A percentile compares a stretch with the other conserved stretches of the same genome.
Conservation (phyloP, 768 basidiomycete species). For the Leucocoprinus sp. region DNA sequence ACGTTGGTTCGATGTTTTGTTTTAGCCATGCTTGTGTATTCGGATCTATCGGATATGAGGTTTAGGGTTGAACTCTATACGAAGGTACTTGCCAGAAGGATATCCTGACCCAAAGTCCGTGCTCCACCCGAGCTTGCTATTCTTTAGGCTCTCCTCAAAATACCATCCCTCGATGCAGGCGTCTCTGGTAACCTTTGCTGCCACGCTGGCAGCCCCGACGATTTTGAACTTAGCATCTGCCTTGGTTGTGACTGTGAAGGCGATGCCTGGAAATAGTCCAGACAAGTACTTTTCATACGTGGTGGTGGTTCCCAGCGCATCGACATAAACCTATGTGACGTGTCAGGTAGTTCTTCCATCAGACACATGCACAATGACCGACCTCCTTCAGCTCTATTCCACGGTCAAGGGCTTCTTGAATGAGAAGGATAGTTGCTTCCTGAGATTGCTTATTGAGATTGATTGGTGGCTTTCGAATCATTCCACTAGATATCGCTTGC, state of each 20-base stretch:
- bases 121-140: conserved; percentile 21
- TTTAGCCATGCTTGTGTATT: conserved; percentile 86
- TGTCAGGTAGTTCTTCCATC: background rate
- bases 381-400: conserved; percentile 80
- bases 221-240: conserved; percentile 97
- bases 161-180: conserved; percentile 82
- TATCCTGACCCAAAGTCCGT: conserved; percentile 74
- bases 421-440: conserved; percentile 84
- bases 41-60: conserved; percentile 52
- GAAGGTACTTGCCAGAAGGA: conserved; percentile 56
- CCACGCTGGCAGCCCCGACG: conserved; percentile 95
- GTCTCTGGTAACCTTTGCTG: conserved; percentile 94
- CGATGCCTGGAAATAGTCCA: conserved; percentile 70
- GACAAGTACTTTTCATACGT: conserved; percentile 83
- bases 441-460: conserved; percentile 88
- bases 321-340: conserved; percentile 71
- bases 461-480: conserved; percentile 75
- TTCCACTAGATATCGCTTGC: conserved; percentile 83
- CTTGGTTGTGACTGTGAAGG: conserved; percentile 85
- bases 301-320: conserved; percentile 83
- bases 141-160: conserved; percentile 52
- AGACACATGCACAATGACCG: conserved; percentile 6
- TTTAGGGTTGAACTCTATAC: background rate
- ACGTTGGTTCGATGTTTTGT: conserved; percentile 70
- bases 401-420: conserved; percentile 72